Evolutionary conservation across 176 grass and related monocot species (phyloP), one percentile per base, ranked within the genome.

Genomic region (Oryza brachyantha): DNA sequence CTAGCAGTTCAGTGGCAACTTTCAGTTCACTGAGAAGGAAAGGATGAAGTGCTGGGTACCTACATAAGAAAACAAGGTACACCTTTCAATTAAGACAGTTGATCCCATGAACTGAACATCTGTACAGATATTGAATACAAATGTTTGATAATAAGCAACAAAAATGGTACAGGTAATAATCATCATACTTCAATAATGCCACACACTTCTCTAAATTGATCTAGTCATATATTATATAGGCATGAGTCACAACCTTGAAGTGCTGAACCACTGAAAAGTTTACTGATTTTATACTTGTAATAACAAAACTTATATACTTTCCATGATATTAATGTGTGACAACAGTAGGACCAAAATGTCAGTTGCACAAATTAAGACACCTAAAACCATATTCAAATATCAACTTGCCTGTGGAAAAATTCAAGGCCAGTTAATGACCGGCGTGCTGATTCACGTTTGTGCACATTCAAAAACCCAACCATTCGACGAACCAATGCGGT

Each of bases 381-480:
- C 35, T 25, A 13, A 35, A 79, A 92, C 38, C 32, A 74, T 66
- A 37, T 42, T 50, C 34, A 48, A 84, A 75, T 68, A 9, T 22
- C 10, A 85, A 86, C 84, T 86, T 84, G 84, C 95, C 95, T 98
- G 77, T 98, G 92, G 84, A 98, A 98, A 75, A 98, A 98, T 75
- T 98, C 95, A 68, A 94, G 90, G 59, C 89, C 92, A 88, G 92
- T 92, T 79, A 98, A 81, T 62, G 95, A 90, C 40, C 92, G 85
- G 5, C 91, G 89, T 86, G 83, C 79, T 71, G 95, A 92, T 74
- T 94, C 87, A 31, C 90, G 76, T 76, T 90, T 94, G 66, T 92
- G 95, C 70, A 92, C 81, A 79, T 98, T 98, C 59, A 98, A 73
- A 85, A 94, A 98, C 10, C 95, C 95, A 88, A 94, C 88, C 95